phyloP scores from a whole-genome alignment of 2,329 filamentous ascomycete genomes.

The Xylariales sp. region DNA sequence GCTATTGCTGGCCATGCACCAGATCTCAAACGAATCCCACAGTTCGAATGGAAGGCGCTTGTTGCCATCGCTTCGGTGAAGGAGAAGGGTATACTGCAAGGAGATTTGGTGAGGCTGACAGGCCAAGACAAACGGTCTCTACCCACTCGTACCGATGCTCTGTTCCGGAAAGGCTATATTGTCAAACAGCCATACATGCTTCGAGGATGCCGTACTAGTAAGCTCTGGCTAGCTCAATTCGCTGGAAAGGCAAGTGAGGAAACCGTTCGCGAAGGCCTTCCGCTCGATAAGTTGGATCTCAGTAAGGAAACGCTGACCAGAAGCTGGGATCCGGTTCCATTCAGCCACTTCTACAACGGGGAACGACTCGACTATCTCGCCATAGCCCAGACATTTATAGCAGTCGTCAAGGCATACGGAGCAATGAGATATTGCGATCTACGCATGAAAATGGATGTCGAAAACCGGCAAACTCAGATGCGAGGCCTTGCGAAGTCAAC shows the following conservation, averaged over 20 bases:
- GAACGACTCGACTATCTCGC: constrained; percentile 54
- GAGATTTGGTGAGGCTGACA: constrained; percentile 52
- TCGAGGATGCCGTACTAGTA: constrained; percentile 56
- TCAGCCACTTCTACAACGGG: constrained; percentile 52
- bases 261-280: constrained; percentile 31
- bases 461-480: constrained; percentile 54
- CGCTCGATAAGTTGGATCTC: constrained; percentile 32
- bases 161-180: constrained; percentile 58
- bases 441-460: constrained; percentile 52
- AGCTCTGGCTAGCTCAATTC: constrained; percentile 55
- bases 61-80: constrained; percentile 53
- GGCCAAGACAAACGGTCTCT: constrained; percentile 61
- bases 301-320: constrained; percentile 34
- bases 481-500: constrained; percentile 54
- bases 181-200: constrained; percentile 56
- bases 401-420: constrained; percentile 52
- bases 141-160: constrained; percentile 54
- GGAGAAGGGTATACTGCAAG: constrained; percentile 54
- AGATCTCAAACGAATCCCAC: constrained; percentile 54
- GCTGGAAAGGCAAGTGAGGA: constrained; percentile 36
- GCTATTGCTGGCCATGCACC: constrained; percentile 54
- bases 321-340: constrained; percentile 50
- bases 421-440: constrained; percentile 56
- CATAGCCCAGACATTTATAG: constrained; percentile 52
- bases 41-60: constrained; percentile 55